These are phyloP conservation scores for Diaporthe aspalathi DNA, from an alignment of 2,329 filamentous ascomycete genomes.

Conservation along the genomic window DNA sequence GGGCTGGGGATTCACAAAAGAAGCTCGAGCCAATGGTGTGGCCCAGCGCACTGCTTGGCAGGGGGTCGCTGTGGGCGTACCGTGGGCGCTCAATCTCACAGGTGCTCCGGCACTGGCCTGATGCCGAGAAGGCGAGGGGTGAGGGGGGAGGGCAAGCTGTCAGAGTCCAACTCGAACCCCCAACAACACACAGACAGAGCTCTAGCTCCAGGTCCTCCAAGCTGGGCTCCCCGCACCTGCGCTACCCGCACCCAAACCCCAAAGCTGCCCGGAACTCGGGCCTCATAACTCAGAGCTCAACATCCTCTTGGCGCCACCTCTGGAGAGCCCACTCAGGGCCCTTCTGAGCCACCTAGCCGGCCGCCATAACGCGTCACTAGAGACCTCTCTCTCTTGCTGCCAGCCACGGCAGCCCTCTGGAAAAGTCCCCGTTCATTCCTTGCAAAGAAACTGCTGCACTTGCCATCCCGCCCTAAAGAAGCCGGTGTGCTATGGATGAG, in stretches of 20 bases:
- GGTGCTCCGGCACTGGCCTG: constrained; percentile 8
- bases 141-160: background rate
- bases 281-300: background rate
- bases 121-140: constrained; percentile 15
- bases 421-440: background rate
- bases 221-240: no score
- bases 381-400: background rate
- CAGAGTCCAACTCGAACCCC: no score
- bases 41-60: constrained; percentile 22
- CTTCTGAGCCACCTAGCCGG: background rate
- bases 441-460: background rate
- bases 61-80: constrained; percentile 21
- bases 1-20: constrained; percentile 34
- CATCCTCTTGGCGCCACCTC: background rate
- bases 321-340: background rate
- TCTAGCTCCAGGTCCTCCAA: background rate
- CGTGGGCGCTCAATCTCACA: constrained; percentile 27
- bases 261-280: background rate
- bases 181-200: background rate
- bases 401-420: background rate
- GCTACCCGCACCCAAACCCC: background rate
- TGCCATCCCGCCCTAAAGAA: background rate
- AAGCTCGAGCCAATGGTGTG: constrained; percentile 30
- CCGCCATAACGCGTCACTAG: background rate
- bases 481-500: background rate